These are phyloP conservation scores for Chrysoporthe cubensis DNA, from an alignment of 2,329 filamentous ascomycete genomes.

Conservation along the genomic window DNA sequence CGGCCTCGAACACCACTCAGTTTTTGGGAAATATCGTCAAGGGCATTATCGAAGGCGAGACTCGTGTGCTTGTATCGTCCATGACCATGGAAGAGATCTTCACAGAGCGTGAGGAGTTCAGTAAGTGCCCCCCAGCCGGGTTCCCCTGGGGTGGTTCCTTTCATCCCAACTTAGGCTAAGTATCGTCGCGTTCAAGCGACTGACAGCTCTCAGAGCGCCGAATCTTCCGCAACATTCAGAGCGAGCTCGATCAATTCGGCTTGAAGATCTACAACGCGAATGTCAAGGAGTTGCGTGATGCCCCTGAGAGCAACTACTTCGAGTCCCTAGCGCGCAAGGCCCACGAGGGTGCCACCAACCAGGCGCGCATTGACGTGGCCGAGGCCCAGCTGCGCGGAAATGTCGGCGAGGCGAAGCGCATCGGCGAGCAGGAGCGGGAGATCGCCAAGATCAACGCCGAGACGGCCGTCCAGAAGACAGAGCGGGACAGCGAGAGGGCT, in stretches of 20 bases:
- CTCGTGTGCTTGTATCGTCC: conserved; percentile 77
- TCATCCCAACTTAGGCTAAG: no score
- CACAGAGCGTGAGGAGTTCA: conserved; percentile 41
- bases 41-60: conserved; percentile 89
- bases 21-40: conserved; percentile 87
- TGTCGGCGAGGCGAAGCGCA: conserved; percentile 77
- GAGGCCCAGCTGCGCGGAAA: conserved; percentile 68
- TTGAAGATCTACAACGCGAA: conserved; percentile 74
- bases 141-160: background rate
- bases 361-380: conserved; percentile 70
- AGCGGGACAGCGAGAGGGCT: conserved; percentile 61
- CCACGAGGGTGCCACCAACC: conserved; percentile 82
- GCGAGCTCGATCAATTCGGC: conserved; percentile 80
- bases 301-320: conserved; percentile 81
- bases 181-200: background rate
- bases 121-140: background rate
- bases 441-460: conserved; percentile 87
- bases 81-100: conserved; percentile 92
- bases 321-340: conserved; percentile 80
- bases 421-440: conserved; percentile 80
- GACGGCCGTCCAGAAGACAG: conserved; percentile 82
- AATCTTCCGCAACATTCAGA: conserved; percentile 75
- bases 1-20: conserved; percentile 44
- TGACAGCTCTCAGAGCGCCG: conserved; percentile 53
- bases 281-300: conserved; percentile 86